A percentile compares a stretch with the other conserved stretches of the same genome.
These are phyloP conservation scores for Ephemerocybe angulata DNA, from an alignment of 768 basidiomycete genomes.

Conservation along the genomic window DNA sequence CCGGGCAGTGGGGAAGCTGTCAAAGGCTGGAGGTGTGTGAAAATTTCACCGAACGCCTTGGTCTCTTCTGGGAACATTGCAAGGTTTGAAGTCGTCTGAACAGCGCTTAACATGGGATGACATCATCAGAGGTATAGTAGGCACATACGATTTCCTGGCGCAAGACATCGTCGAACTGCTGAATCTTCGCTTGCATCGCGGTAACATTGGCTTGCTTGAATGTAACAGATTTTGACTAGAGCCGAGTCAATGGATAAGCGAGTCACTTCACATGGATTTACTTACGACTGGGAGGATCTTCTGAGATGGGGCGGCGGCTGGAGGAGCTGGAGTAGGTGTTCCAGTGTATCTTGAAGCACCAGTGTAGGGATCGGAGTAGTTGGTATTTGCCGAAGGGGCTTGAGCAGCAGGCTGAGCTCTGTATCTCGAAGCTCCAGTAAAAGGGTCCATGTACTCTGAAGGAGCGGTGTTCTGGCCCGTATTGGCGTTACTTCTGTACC, in stretches of 20 bases:
- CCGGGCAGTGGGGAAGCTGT: constrained; percentile 34
- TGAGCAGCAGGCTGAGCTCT: constrained; percentile 36
- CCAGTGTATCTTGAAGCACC: constrained; percentile 63
- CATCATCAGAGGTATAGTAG: neutral
- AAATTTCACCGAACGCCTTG: constrained; percentile 54
- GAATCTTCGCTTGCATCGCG: constrained; percentile 77
- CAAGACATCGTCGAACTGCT: constrained; percentile 69
- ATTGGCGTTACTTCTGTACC: constrained; percentile 47
- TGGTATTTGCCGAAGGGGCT: constrained; percentile 30
- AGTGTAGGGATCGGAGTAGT: constrained; percentile 58
- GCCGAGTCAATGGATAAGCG: neutral
- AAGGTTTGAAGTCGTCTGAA: constrained; percentile 64
- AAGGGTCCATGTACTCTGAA: constrained; percentile 57
- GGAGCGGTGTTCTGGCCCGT: constrained; percentile 27
- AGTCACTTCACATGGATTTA: neutral
- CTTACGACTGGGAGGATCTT: constrained; percentile 52
- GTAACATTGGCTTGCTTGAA: constrained; percentile 82
- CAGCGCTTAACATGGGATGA: neutral
- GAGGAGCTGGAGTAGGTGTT: constrained; percentile 28
- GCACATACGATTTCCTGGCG: constrained; percentile 62
- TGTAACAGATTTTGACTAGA: constrained; percentile 58
- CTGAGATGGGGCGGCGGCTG: constrained; percentile 20
- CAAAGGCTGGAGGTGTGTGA: constrained; percentile 52
- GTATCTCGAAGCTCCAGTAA: constrained; percentile 69
- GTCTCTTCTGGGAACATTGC: constrained; percentile 69